Evolutionary conservation across 2,329 filamentous ascomycete genomes (phyloP).

Genomic region (Grosmannia clavigera): DNA sequence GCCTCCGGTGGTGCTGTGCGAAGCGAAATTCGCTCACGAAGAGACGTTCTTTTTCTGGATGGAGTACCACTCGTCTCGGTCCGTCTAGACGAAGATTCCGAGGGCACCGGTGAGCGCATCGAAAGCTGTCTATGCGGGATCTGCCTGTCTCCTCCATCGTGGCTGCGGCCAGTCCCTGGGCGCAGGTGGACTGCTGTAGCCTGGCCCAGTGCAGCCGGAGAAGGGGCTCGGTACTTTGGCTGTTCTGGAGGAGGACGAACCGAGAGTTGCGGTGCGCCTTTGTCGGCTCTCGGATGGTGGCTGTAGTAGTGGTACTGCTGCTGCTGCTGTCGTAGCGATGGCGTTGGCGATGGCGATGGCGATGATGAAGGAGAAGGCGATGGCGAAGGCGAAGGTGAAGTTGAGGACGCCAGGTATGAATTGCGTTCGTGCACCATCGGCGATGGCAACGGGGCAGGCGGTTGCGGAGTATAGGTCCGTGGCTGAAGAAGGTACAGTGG

Average conservation of each 20-base stretch:
- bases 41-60: conserved; percentile 25
- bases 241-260: neutral
- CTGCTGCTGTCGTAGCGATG: no score
- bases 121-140: neutral
- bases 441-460: conserved; percentile 34
- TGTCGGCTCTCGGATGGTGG: neutral
- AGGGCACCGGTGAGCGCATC: neutral
- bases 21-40: conserved; percentile 42
- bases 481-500: conserved; percentile 43
- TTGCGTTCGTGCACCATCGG: conserved; percentile 22
- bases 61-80: neutral
- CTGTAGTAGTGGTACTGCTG: neutral
- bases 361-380: neutral
- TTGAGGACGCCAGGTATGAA: neutral
- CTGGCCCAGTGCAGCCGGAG: neutral
- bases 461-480: conserved; percentile 42
- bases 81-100: neutral
- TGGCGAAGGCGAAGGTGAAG: neutral
- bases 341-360: neutral
- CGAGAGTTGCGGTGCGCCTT: neutral
- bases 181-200: neutral
- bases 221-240: neutral
- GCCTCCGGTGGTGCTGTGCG: conserved; percentile 38
- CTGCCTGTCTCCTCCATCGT: neutral
- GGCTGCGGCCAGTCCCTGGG: neutral